Evolutionary conservation across 148 eudicot species (phyloP).

Genomic region (Camellia lanceoleosa): DNA sequence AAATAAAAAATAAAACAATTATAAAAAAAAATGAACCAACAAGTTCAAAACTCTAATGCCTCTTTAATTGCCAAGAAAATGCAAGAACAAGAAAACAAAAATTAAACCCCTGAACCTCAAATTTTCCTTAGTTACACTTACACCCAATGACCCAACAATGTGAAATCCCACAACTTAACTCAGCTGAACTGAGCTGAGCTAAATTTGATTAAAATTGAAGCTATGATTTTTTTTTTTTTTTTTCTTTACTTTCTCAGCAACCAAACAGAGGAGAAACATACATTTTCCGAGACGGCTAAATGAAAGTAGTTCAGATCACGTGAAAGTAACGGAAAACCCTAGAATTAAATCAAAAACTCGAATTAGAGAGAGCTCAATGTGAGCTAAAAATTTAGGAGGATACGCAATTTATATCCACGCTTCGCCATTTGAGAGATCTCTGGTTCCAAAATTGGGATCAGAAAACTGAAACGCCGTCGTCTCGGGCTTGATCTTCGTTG

Average conservation of each 20-base stretch:
- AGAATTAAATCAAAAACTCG: background rate
- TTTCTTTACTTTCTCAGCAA: background rate
- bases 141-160: too few relatives aligned
- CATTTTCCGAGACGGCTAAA: too few relatives aligned
- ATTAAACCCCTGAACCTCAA: background rate
- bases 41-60: background rate
- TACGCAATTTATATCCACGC: too few relatives aligned
- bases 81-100: too few relatives aligned
- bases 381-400: too few relatives aligned
- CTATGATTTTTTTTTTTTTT: too few relatives aligned
- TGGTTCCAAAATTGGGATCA: background rate
- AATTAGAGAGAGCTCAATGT: background rate
- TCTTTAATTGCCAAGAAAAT: too few relatives aligned
- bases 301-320: background rate
- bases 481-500: background rate
- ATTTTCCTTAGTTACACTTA: background rate
- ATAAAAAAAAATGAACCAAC: background rate
- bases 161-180: background rate
- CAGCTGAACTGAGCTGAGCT: background rate
- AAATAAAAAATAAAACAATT: too few relatives aligned
- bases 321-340: slow-evolving; percentile 15
- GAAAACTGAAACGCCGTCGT: slow-evolving; percentile 10
- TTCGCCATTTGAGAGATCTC: too few relatives aligned
- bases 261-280: background rate
- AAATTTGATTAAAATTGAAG: too few relatives aligned